Evolutionary conservation across 2,329 filamentous ascomycete genomes (phyloP).

Genomic region (Metarhizium guizhouense): DNA sequence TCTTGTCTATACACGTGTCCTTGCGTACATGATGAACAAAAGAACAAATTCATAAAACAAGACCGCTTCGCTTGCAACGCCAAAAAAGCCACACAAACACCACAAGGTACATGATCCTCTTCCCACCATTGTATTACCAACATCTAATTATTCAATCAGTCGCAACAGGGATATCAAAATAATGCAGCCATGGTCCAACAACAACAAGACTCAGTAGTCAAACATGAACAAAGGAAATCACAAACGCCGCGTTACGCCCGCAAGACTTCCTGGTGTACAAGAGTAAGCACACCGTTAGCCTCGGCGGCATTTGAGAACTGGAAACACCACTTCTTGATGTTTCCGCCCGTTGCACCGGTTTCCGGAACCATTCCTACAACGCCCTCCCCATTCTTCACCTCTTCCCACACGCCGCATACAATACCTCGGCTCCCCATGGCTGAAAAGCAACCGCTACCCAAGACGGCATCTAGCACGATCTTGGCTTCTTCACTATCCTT

Average conservation of each 20-base stretch:
- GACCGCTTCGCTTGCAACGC: not conserved
- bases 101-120: not conserved
- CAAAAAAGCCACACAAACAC: not conserved
- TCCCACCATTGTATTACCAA: not conserved
- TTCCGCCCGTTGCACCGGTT: constrained; percentile 42
- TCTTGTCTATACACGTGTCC: not conserved
- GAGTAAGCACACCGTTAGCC: constrained; percentile 45
- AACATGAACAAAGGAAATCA: not conserved
- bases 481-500: constrained; percentile 46
- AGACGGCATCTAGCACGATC: constrained; percentile 70
- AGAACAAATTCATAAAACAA: not conserved
- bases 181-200: not conserved
- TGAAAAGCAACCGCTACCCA: constrained; percentile 79
- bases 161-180: constrained; percentile 1
- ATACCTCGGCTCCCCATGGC: constrained; percentile 77
- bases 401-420: constrained; percentile 81
- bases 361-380: constrained; percentile 42
- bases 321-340: constrained; percentile 56
- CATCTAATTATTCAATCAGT: not conserved
- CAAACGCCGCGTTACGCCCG: constrained; percentile 18
- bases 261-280: constrained; percentile 48
- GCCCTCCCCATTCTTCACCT: constrained; percentile 55
- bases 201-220: not conserved
- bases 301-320: constrained; percentile 45
- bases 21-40: not conserved